Evolutionary conservation across 163 green algal genomes (phyloP).

Genomic region (Prototheca wickerhamii): DNA sequence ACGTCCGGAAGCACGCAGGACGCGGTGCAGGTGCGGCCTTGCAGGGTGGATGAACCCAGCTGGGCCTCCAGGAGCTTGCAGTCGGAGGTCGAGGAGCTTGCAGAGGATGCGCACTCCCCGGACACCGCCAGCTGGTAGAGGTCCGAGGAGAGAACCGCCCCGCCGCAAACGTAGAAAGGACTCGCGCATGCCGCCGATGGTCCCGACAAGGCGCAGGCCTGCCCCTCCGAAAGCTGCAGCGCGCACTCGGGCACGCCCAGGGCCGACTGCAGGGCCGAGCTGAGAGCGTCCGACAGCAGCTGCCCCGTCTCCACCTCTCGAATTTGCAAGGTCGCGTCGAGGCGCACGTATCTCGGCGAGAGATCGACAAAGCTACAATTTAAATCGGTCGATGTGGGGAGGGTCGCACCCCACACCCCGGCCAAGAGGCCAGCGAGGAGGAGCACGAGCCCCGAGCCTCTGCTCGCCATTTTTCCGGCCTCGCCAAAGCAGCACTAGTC

Average conservation of each 20-base stretch:
- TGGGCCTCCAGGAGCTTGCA: too few species aligned
- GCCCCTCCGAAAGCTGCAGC: neutral
- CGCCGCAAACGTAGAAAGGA: conserved; percentile 4
- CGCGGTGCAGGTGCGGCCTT: too few species aligned
- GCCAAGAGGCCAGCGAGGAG: too few species aligned
- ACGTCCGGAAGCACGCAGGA: too few species aligned
- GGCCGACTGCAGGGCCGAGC: neutral
- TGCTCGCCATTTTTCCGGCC: too few species aligned
- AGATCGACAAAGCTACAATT: too few species aligned
- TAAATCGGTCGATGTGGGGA: too few species aligned
- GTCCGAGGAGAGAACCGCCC: neutral
- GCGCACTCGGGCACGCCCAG: neutral
- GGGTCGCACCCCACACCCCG: too few species aligned
- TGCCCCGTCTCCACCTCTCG: neutral
- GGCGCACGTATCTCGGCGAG: neutral
- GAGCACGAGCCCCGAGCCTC: too few species aligned
- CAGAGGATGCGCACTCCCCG: conserved; percentile 3
- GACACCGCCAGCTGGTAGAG: neutral
- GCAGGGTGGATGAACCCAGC: too few species aligned
- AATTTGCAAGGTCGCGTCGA: neutral
- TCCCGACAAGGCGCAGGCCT: neutral
- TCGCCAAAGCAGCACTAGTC: too few species aligned
- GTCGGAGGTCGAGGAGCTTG: too few species aligned
- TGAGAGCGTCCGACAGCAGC: neutral
- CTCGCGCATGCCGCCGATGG: neutral